These are phyloP conservation scores for Brassica nigra DNA, from an alignment of 345 rosid genomes.

Conservation along the genomic window DNA sequence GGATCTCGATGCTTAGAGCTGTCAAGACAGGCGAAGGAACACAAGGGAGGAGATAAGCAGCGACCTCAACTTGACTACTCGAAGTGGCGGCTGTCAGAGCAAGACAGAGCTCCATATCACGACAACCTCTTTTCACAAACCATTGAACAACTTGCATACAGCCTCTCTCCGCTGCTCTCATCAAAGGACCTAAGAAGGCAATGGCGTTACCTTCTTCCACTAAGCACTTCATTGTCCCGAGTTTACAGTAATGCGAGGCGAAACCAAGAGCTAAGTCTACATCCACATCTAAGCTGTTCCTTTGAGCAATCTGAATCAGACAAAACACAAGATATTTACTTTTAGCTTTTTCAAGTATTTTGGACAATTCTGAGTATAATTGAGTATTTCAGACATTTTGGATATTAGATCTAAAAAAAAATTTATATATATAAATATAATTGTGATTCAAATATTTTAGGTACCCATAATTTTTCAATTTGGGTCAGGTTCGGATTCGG, in stretches of 20 bases:
- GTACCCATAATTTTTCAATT: no score
- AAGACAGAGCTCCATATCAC: conserved; percentile 91
- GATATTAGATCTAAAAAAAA: neutral
- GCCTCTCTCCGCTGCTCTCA: conserved; percentile 98
- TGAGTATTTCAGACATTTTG: neutral
- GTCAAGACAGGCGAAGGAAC: conserved; percentile 85
- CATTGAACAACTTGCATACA: conserved; percentile 94
- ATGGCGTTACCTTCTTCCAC: conserved; percentile 96
- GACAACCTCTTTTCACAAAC: conserved; percentile 87
- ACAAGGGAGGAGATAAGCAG: conserved; percentile 82
- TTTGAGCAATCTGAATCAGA: conserved; percentile 79
- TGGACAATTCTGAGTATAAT: no score
- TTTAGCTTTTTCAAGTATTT: no score
- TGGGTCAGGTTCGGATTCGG: no score
- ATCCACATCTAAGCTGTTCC: conserved; percentile 97
- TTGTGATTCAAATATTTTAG: no score
- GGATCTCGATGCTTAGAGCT: conserved; percentile 89
- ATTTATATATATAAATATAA: no score
- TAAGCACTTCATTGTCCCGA: conserved; percentile 91
- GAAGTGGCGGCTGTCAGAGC: conserved; percentile 97
- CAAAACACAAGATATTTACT: neutral
- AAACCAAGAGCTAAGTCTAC: conserved; percentile 92
- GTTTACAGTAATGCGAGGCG: conserved; percentile 92
- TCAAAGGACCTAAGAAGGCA: conserved; percentile 84
- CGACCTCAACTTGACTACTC: conserved; percentile 79